Conservation (phyloP, 163 green algal species). For the Scenedesmus sp. region DNA sequence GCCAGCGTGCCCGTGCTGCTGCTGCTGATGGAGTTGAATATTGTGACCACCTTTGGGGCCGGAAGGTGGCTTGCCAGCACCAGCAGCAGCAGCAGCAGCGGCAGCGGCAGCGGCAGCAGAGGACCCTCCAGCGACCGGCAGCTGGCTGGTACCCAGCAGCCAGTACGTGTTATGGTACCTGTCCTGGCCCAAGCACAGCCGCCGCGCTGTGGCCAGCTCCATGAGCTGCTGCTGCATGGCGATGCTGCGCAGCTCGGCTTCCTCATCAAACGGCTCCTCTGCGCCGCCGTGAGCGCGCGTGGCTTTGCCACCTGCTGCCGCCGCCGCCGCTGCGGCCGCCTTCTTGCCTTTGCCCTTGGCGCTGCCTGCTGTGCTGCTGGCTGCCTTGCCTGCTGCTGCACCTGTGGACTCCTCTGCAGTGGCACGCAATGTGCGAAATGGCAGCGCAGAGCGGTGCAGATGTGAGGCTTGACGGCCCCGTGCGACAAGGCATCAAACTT, state of each 20-base stretch:
- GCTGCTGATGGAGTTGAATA: slow-evolving; percentile 4
- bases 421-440: not conserved
- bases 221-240: slow-evolving; percentile 45
- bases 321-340: slow-evolving; percentile 45
- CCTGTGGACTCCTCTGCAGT: not conserved
- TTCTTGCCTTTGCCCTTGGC: slow-evolving; percentile 23
- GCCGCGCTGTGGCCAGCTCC: slow-evolving; percentile 24
- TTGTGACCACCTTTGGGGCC: not conserved
- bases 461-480: no score
- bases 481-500: no score
- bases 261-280: slow-evolving; percentile 50
- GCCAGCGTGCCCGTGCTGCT: not conserved
- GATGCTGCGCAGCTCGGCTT: slow-evolving; percentile 2
- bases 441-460: not conserved
- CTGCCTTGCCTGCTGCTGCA: slow-evolving; percentile 21
- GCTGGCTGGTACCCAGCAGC: slow-evolving; percentile 42
- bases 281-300: not conserved
- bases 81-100: slow-evolving; percentile 11
- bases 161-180: slow-evolving; percentile 44
- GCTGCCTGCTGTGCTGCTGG: not conserved
- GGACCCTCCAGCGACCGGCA: not conserved
- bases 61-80: not conserved
- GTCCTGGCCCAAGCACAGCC: slow-evolving; percentile 45
- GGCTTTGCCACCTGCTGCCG: not conserved
- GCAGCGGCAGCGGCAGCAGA: not conserved